Percentiles rank a stretch among this genome's conserved stretches.
Conservation (phyloP, 1,139 yeast genomes). For the Debaryomycetaceae sp. region DNA sequence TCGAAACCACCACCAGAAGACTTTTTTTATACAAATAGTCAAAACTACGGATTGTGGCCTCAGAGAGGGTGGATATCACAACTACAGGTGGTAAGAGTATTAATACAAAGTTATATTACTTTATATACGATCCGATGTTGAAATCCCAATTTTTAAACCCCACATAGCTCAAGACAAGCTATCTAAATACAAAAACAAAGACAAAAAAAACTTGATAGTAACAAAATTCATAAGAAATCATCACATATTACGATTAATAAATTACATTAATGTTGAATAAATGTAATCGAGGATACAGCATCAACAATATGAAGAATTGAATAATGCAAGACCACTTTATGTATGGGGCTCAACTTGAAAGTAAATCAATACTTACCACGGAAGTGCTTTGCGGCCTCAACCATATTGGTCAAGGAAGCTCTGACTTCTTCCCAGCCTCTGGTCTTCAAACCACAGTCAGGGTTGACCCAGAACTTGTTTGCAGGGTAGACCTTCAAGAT, state of each 20-base stretch:
- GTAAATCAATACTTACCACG: conserved; percentile 52
- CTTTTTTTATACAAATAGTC: no score
- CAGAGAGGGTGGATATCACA: not conserved
- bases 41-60: no score
- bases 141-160: conserved; percentile 48
- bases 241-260: conserved; percentile 16
- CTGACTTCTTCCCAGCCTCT: conserved; percentile 91
- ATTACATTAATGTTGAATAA: conserved; percentile 70
- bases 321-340: conserved; percentile 22
- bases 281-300: conserved; percentile 48
- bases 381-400: conserved; percentile 95
- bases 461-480: conserved; percentile 99
- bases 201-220: conserved; percentile 17
- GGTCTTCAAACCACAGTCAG: conserved; percentile 99
- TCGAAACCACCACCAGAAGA: not conserved
- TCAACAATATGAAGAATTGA: conserved; percentile 35
- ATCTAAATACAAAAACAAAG: conserved; percentile 8
- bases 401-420: conserved; percentile 93
- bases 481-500: conserved; percentile 97
- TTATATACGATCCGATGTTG: conserved; percentile 44
- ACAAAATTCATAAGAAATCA: conserved; percentile 18
- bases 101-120: conserved; percentile 6
- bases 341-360: conserved; percentile 13
- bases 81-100: not conserved
- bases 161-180: conserved; percentile 15